Evolutionary conservation across 441 rosid species (phyloP).

Genomic region (Aquilaria agallochum): DNA sequence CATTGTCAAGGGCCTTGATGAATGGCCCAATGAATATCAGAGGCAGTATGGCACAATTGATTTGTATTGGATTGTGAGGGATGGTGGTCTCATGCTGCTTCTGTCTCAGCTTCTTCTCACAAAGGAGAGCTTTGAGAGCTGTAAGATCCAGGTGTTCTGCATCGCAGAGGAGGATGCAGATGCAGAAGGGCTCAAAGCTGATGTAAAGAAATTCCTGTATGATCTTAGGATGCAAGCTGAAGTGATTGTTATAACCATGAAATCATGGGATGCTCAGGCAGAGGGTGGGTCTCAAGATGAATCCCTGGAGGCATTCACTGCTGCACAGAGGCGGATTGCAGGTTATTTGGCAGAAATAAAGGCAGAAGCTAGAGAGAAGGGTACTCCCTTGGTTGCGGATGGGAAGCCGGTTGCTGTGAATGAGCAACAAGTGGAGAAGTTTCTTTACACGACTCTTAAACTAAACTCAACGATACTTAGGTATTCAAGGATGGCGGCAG

Average conservation of each 20-base stretch:
- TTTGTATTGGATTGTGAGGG: slow-evolving; percentile 97
- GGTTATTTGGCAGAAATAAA: slow-evolving; percentile 71
- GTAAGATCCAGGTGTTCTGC: slow-evolving; percentile 98
- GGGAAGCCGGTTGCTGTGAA: slow-evolving; percentile 76
- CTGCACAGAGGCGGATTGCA: slow-evolving; percentile 73
- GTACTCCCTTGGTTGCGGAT: slow-evolving; percentile 55
- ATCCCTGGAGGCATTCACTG: slow-evolving; percentile 74
- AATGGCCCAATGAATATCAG: slow-evolving; percentile 99
- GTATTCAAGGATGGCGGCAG: slow-evolving; percentile 96
- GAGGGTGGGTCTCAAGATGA: slow-evolving; percentile 72
- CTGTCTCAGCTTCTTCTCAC: slow-evolving; percentile 98
- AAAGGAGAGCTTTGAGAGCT: slow-evolving; percentile 97
- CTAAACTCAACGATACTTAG: slow-evolving; percentile 84
- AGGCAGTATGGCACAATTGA: slow-evolving; percentile 95
- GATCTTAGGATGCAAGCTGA: slow-evolving; percentile 99
- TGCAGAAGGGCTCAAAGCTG: slow-evolving; percentile 91
- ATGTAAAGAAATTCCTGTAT: slow-evolving; percentile 91
- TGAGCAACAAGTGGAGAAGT: slow-evolving; percentile 94
- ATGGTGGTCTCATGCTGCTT: slow-evolving; percentile 98
- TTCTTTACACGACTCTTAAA: slow-evolving; percentile 84
- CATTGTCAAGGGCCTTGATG: slow-evolving; percentile 96
- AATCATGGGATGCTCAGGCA: slow-evolving; percentile 74
- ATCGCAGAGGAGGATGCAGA: slow-evolving; percentile 97
- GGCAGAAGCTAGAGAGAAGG: slow-evolving; percentile 31
- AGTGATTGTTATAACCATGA: slow-evolving; percentile 91